Base-by-base conservation (phyloP, 768 basidiomycete species). In the Rossbeevera mucosa region DNA sequence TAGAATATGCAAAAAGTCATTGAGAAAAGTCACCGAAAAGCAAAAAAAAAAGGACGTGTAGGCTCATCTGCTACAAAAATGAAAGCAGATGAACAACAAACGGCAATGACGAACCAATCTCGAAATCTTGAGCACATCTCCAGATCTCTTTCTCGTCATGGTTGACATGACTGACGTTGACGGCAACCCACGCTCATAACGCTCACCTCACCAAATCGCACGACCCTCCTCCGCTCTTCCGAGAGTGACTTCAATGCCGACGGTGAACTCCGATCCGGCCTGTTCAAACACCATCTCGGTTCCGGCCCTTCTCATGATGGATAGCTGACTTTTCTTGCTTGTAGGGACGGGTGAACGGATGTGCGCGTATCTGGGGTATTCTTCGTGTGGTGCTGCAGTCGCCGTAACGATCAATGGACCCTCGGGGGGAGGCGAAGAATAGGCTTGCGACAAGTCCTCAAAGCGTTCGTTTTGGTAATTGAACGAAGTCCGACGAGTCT, bases 151-250 rank as follows among this genome's bases (percentile, higher is more conserved):
- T 48, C 42, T 36, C 36, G 36, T 36, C 36, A 5, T 13, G 31
- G 44, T 8, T n/a, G 33, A 36, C 46, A 30, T 33, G 40, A 31
- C 38, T 16, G 28, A 33, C 33, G 21, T 41, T 21, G 36, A 43
- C 26, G 38, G 20, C 25, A 22, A 22, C 38, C 41, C 21, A 13
- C 21, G 20, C 25, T 48, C 29, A 26, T 20, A 25, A 30, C 44
- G 47, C n/a, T 66, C 36, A 36, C 36, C 50, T 66, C 50, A 68
- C 66, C 68, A 68, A 20, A 69, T 53, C 1, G 66, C 59, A 2
- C 65, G 58, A 5, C 69, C 67, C 41, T 71, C 69, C 31, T 69
- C 67, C 22, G 67, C 69, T 44, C 65, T 58, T 52, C 67, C 66
- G 18, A 69, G 55, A 21, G 67, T 63, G 11, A 69, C 63, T 40